phyloP scores from a whole-genome alignment of 2,329 filamentous ascomycete species.

The Macrophomina phaseolina region DNA sequence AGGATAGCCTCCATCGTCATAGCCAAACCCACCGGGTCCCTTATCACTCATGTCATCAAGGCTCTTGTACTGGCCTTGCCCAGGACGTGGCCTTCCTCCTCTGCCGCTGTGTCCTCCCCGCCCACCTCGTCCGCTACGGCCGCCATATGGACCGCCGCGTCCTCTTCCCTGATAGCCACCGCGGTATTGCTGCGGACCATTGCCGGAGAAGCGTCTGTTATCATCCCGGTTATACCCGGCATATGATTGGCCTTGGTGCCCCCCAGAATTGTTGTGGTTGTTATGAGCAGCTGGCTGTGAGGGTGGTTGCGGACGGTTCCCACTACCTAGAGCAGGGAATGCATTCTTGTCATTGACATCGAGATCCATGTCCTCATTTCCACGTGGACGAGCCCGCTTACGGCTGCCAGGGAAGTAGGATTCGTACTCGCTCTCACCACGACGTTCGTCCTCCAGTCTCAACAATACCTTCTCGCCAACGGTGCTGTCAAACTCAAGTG shows the following conservation, averaged over 20 bases:
- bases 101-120: slow-evolving; percentile 35
- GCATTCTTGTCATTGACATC: slow-evolving; percentile 28
- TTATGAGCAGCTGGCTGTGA: slow-evolving; percentile 3
- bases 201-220: slow-evolving; percentile 46
- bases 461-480: slow-evolving; percentile 88
- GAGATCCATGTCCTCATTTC: background rate
- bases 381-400: slow-evolving; percentile 27
- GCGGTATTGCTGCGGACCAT: slow-evolving; percentile 36
- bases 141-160: slow-evolving; percentile 41
- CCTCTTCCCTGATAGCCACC: slow-evolving; percentile 40
- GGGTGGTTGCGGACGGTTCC: slow-evolving; percentile 41
- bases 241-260: background rate
- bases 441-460: slow-evolving; percentile 26
- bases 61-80: slow-evolving; percentile 45
- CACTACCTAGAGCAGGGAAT: slow-evolving; percentile 30
- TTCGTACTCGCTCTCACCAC: slow-evolving; percentile 41
- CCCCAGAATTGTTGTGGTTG: background rate
- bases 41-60: slow-evolving; percentile 48
- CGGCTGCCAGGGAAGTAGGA: slow-evolving; percentile 31
- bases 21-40: slow-evolving; percentile 13
- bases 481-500: slow-evolving; percentile 78
- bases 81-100: slow-evolving; percentile 33
- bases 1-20: slow-evolving; percentile 20
- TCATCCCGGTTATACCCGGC: slow-evolving; percentile 33
- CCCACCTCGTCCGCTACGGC: slow-evolving; percentile 48